Base-by-base conservation (phyloP, 2,329 filamentous ascomycete species). In the Pyrenophora tritici-repentis region DNA sequence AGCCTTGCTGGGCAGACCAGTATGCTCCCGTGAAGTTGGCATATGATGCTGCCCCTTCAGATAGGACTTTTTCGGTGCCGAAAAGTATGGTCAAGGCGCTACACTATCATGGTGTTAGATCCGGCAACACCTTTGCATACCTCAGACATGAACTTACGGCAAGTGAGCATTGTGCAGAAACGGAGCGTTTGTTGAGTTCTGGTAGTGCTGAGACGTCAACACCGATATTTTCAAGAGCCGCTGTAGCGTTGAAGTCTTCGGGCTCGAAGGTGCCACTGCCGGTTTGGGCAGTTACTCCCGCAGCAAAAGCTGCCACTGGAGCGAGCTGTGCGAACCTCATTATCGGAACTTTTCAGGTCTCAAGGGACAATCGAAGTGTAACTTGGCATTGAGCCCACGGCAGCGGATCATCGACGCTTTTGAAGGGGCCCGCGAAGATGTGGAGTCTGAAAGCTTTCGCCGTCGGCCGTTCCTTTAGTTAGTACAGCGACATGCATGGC, bases 1-100 rank as follows among this genome's bases (percentile, higher is more conserved):
- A 31, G 4, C 46, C 53, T 53, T 68, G 65, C 42, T 68, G 62
- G 6, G 43, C 44, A n/a, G 65, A 65, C 65, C 64, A 68, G 29
- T 58, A 69, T 42, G 12, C 46, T 1, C 32, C 40, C 2, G 46
- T 50, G 16, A 50, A 53, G 9, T 35, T 18, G 12, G 37, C 18
- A 36, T 65, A 65, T n/a, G 36, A 33, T 5, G 52, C 12, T 6
- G 12, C 48, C 2, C 38, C 26, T 32, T 42, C 44, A 32, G 40
- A 22, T 9, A 56, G 12, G 6, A 63, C 44, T 10, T 55, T 53
- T 31, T 44, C 46, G 16, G 36, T 32, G 12, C 58, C 56, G 22
- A 51, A 65, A 18, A 65, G 39, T 32, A 53, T 37, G 3, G 51
- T 16, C 22, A 67, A 37, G 4, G 58, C 47, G 22, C 36, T 60